Evolutionary conservation across 1,284 basidiomycete genomes (phyloP).

Genomic region (Fomitopsis pinicola): DNA sequence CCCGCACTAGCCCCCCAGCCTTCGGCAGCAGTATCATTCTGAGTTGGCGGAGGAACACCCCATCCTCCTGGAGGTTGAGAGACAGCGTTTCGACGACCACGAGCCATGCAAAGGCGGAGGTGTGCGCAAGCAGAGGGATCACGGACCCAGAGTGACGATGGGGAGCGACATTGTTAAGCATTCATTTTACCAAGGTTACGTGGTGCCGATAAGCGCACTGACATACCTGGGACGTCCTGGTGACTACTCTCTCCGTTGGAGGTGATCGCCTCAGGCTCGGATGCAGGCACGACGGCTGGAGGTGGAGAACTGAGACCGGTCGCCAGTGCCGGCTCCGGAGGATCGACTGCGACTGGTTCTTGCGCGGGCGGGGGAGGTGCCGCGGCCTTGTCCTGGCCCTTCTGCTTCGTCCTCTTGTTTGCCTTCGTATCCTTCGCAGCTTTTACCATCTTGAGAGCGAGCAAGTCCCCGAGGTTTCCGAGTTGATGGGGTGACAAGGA

Average conservation of each 20-base stretch:
- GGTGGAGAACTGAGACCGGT: not conserved
- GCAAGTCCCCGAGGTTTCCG: not conserved
- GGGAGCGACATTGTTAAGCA: not conserved
- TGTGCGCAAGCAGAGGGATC: not conserved
- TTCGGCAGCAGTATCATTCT: conserved; percentile 9
- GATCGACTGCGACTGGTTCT: conserved; percentile 1
- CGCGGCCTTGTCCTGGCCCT: not conserved
- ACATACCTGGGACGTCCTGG: conserved; percentile 6
- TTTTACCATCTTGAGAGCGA: not conserved
- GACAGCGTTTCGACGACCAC: conserved; percentile 12
- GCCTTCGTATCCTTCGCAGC: not conserved
- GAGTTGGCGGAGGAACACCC: conserved; percentile 2
- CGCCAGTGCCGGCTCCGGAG: not conserved
- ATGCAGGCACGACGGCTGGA: not conserved
- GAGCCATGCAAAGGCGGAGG: conserved; percentile 7
- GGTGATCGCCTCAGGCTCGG: not conserved
- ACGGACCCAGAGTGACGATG: not conserved
- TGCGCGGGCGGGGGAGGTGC: not conserved
- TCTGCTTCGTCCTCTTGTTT: not conserved
- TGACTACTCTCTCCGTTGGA: conserved; percentile 1
- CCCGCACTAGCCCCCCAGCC: not conserved
- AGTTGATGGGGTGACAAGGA: not conserved
- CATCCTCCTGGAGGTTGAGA: conserved; percentile 15
- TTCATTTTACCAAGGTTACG: not conserved
- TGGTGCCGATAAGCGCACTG: conserved; percentile 3